These are phyloP conservation scores for Coccinonectria pachysandricola DNA, from an alignment of 2,329 filamentous ascomycete species.

Conservation along the genomic window DNA sequence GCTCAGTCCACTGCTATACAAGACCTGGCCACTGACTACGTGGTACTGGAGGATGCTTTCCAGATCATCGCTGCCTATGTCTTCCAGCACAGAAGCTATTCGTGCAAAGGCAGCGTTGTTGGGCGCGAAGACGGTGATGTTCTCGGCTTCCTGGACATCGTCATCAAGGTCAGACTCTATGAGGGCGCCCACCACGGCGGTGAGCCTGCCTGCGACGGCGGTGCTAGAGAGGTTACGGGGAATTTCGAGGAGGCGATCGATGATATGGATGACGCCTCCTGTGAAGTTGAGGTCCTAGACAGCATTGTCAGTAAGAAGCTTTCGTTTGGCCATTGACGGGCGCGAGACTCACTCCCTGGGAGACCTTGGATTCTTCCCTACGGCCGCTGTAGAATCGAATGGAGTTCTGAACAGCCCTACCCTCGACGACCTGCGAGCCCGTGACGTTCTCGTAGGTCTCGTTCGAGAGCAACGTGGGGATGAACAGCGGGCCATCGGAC, in stretches of 20 bases:
- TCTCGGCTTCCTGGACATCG: slow-evolving; percentile 12
- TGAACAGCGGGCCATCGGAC: slow-evolving; percentile 22
- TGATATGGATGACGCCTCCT: slow-evolving; percentile 38
- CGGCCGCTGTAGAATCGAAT: slow-evolving; percentile 36
- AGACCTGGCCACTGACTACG: slow-evolving; percentile 42
- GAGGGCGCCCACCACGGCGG: slow-evolving; percentile 15
- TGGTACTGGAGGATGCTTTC: slow-evolving; percentile 49
- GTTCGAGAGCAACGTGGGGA: slow-evolving; percentile 33
- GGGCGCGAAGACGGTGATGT: slow-evolving; percentile 52
- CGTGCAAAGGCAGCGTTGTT: slow-evolving; percentile 47
- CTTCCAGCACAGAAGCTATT: slow-evolving; percentile 38
- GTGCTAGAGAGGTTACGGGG: slow-evolving; percentile 22
- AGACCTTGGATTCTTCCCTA: slow-evolving; percentile 28
- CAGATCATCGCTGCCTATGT: slow-evolving; percentile 35
- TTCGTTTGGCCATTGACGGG: too few relatives aligned
- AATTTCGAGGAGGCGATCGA: slow-evolving; percentile 35
- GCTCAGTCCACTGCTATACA: slow-evolving; percentile 20
- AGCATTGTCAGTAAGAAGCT: too few relatives aligned
- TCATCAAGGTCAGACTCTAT: slow-evolving; percentile 14
- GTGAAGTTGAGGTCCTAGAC: slow-evolving; percentile 32
- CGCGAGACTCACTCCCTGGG: slow-evolving; percentile 17
- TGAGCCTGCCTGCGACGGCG: slow-evolving; percentile 12
- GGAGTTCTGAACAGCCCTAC: slow-evolving; percentile 28
- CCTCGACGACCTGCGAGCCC: slow-evolving; percentile 33
- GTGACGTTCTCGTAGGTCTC: slow-evolving; percentile 31